These are phyloP conservation scores for Cutaneotrichosporon dermatis DNA, from an alignment of 1,284 basidiomycete species.

Conservation along the genomic window DNA sequence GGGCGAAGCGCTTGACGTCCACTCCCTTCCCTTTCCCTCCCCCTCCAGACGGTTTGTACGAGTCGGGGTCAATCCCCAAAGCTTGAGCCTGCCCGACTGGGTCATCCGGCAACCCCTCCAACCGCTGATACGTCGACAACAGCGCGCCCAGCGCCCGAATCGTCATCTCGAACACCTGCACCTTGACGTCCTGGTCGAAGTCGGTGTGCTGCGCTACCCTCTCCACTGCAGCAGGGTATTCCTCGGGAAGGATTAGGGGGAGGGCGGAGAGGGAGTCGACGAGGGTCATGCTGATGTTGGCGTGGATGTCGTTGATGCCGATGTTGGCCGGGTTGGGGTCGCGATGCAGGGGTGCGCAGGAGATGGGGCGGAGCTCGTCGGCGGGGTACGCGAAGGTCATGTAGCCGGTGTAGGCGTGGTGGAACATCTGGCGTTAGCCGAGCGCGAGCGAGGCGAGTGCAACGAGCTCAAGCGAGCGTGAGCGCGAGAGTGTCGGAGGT, in stretches of 20 bases:
- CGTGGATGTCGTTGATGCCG: conserved; percentile 68
- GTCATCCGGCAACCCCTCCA: conserved; percentile 50
- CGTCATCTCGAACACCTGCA: conserved; percentile 57
- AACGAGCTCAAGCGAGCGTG: too few species aligned
- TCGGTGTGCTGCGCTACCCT: conserved; percentile 26
- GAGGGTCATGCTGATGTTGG: conserved; percentile 50
- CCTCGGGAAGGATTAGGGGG: conserved; percentile 35
- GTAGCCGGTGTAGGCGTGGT: conserved; percentile 46
- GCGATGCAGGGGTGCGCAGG: conserved; percentile 57
- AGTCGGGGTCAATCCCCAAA: conserved; percentile 26
- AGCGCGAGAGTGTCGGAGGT: too few species aligned
- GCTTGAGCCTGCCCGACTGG: conserved; percentile 16
- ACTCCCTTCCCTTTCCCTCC: neutral
- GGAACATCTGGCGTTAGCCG: conserved; percentile 34
- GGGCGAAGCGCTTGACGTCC: conserved; percentile 67
- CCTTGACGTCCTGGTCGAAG: conserved; percentile 50
- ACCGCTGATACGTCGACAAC: conserved; percentile 75
- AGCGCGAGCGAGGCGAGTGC: too few species aligned
- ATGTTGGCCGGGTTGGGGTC: conserved; percentile 30
- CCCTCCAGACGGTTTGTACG: too few species aligned
- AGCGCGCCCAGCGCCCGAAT: conserved; percentile 85
- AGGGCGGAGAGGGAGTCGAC: conserved; percentile 43
- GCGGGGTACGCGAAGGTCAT: conserved; percentile 48
- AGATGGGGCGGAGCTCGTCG: conserved; percentile 74
- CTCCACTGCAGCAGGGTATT: conserved; percentile 36